Conservation (phyloP, 2,329 filamentous ascomycete species). For the Phaeosphaeria sp. region DNA sequence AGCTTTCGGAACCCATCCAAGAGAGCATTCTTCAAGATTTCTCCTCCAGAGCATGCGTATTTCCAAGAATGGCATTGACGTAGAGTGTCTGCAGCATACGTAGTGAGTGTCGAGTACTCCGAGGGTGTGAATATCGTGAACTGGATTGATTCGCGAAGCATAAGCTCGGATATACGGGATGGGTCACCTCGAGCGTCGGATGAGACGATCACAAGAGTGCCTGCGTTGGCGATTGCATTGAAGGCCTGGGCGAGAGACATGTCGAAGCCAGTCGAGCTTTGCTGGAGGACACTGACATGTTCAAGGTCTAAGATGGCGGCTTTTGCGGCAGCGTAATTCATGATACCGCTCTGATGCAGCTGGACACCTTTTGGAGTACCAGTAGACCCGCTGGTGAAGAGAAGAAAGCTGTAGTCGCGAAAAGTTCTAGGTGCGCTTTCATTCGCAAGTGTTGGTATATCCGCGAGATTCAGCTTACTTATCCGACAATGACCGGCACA, state of each 20-base stretch:
- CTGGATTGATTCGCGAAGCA: conserved; percentile 46
- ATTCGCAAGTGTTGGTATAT: neutral
- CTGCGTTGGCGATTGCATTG: conserved; percentile 50
- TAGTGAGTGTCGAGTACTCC: conserved; percentile 25
- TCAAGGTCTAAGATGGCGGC: neutral
- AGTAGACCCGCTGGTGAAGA: conserved; percentile 64
- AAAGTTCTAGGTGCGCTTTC: neutral
- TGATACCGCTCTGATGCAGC: neutral
- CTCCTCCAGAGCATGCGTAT: neutral
- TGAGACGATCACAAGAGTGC: conserved; percentile 46
- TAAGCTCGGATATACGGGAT: conserved; percentile 42
- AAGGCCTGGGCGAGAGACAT: conserved; percentile 52
- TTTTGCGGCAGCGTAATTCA: conserved; percentile 61
- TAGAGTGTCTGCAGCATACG: neutral
- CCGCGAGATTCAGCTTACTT: too few relatives aligned
- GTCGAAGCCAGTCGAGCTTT: conserved; percentile 51
- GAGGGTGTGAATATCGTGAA: conserved; percentile 52
- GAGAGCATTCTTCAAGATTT: neutral
- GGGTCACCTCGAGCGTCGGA: conserved; percentile 42
- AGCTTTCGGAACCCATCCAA: neutral
- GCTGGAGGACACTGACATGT: conserved; percentile 46
- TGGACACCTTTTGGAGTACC: conserved; percentile 62
- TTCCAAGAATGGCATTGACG: neutral
- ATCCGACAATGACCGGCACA: neutral
- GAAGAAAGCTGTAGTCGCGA: conserved; percentile 35